A percentile compares a stretch with the other conserved stretches of the same genome.
Evolutionary conservation across 371 early-diverging fungal species (phyloP).

Genomic region (Conidiobolus incongruus): DNA sequence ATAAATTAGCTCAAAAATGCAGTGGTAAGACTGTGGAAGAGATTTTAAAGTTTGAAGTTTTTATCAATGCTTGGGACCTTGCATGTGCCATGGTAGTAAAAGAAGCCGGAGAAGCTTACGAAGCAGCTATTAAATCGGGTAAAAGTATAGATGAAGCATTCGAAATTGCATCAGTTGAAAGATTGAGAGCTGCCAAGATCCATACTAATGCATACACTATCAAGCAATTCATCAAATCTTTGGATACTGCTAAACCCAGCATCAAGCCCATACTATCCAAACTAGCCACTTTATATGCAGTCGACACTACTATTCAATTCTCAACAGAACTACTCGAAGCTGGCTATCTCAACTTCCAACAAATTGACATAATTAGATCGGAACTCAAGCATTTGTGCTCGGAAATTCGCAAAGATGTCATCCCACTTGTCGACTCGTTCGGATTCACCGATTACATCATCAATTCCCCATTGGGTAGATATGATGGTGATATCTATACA

Average conservation of each 20-base stretch:
- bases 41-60: conserved; percentile 22
- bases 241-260: conserved; percentile 1
- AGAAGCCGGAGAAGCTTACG: conserved; percentile 30
- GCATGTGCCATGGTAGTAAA: conserved; percentile 36
- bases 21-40: conserved; percentile 13
- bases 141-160: conserved; percentile 7
- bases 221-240: neutral
- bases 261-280: conserved; percentile 17
- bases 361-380: conserved; percentile 19
- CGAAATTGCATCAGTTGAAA: conserved; percentile 4
- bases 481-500: conserved; percentile 45
- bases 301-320: conserved; percentile 36
- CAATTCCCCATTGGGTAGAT: conserved; percentile 48
- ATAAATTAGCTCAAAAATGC: too few species aligned
- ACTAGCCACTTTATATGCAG: conserved; percentile 26
- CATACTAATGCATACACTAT: conserved; percentile 5
- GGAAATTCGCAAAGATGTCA: conserved; percentile 38
- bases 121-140: conserved; percentile 17
- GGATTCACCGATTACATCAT: conserved; percentile 48
- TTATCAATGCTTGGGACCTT: conserved; percentile 25
- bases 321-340: conserved; percentile 32
- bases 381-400: conserved; percentile 22
- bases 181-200: neutral
- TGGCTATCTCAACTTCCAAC: conserved; percentile 20
- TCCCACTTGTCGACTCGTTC: conserved; percentile 52